A percentile compares a stretch with the other conserved stretches of the same genome.
phyloP scores from a whole-genome alignment of 2,329 filamentous ascomycete species.

The Phyllosticta citriasiana region DNA sequence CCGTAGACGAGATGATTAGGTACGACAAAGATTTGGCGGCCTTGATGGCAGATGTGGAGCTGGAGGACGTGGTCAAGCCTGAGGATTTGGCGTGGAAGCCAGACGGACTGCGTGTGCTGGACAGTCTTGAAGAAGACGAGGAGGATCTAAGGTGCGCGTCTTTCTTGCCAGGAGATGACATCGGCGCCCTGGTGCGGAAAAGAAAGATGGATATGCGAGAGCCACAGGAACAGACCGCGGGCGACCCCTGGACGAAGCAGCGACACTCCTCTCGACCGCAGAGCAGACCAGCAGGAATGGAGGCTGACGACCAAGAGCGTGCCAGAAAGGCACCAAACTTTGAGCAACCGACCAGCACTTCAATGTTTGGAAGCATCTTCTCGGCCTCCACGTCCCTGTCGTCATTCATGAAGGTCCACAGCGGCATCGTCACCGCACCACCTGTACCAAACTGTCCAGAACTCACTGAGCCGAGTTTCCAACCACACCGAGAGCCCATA shows the following conservation, averaged over 20 bases:
- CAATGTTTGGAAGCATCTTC: slow-evolving; percentile 21
- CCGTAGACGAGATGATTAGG: slow-evolving; percentile 29
- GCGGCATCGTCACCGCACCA: neutral
- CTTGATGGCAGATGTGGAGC: slow-evolving; percentile 24
- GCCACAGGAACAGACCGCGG: neutral
- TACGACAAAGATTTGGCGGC: slow-evolving; percentile 29
- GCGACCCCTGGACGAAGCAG: neutral
- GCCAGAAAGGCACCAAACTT: neutral
- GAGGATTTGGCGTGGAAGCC: slow-evolving; percentile 38
- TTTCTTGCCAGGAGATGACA: slow-evolving; percentile 18
- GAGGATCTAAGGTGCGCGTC: slow-evolving; percentile 23
- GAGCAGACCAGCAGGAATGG: neutral
- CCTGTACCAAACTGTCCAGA: neutral
- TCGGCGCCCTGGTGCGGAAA: slow-evolving; percentile 32
- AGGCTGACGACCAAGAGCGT: neutral
- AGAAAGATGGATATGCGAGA: slow-evolving; percentile 23
- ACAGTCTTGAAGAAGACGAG: slow-evolving; percentile 24
- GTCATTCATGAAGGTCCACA: slow-evolving; percentile 41
- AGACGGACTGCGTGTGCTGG: slow-evolving; percentile 37
- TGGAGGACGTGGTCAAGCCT: slow-evolving; percentile 29
- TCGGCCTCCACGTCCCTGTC: slow-evolving; percentile 35
- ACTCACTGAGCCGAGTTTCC: neutral
- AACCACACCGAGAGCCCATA: neutral
- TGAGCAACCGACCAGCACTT: no score
- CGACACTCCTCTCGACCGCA: neutral